Evolutionary conservation across 495 filamentous ascomycete genomes (phyloP), one percentile per base, ranked within the genome.

Genomic region (Umbilicaria muhlenbergii): DNA sequence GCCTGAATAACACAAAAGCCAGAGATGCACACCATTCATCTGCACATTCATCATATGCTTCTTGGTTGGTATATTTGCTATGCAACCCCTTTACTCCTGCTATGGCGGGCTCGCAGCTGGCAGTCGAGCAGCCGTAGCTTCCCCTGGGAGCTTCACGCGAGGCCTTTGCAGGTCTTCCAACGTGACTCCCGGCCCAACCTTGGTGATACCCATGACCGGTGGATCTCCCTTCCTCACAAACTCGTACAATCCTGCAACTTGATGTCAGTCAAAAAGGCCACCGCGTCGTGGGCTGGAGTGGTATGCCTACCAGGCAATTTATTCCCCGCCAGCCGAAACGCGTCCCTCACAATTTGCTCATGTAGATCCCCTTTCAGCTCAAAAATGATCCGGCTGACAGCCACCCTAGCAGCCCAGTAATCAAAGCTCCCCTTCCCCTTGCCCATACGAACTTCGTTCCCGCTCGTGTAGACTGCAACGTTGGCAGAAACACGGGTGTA

Each of bases 341-440:
- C 91, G 68, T 99, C 92, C 49, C 81, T 74, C 8, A 83, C 85
- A 54, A 99, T 72, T 67, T 94, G 81, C 67, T 99, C 91, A 70
- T 99, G 91, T 43, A 95, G 46, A 49, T 86, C 73, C 24, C 88
- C 92, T 58, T 82, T 86, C 47, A 99, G 64, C 64, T 99, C 91
- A 49, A 99, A 86, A 13, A 96, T 67, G 34, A 99, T 71, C 59
- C 84, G 80, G 61, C 80, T 89, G 44, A 95, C 82, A 11, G 83
- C 77, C 47, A 94, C 75, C 53, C 88, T 77, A 13, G 80, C 70
- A 21, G 89, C 84, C 91, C 91, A 99, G 64, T 91, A 83, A 63
- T 96, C 91, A 62, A 96, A 95, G 49, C 77, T 80, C 51, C 91
- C 91, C 66, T 96, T 99, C 60, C 91, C 91, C 67, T 94, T 96